Conservation (phyloP, 208 protist species). For the Wallacemonas sp. region DNA sequence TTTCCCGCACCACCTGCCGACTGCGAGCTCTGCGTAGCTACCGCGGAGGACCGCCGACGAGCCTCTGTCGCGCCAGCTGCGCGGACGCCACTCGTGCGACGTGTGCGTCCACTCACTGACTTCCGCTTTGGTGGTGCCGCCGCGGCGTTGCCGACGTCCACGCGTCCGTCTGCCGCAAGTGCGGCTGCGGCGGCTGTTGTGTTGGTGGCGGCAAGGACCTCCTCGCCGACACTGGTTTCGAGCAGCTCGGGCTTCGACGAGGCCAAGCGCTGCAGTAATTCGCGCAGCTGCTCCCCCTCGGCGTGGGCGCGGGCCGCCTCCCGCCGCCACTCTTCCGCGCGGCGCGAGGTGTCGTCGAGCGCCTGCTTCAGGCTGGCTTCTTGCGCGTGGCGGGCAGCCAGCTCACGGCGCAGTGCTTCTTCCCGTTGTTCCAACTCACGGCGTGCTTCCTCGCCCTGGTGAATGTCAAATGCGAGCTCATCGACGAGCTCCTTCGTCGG, state of each 20-base stretch:
- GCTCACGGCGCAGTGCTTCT: neutral
- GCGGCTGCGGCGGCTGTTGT: no score
- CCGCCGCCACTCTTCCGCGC: neutral
- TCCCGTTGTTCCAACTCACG: slow-evolving; percentile 20
- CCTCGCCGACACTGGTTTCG: neutral
- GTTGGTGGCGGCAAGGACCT: neutral
- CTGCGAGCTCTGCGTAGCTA: neutral
- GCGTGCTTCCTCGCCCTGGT: slow-evolving; percentile 16
- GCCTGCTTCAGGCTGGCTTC: slow-evolving; percentile 14
- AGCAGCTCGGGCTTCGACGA: slow-evolving; percentile 5
- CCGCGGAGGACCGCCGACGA: neutral
- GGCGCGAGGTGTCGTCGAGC: neutral
- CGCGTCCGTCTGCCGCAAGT: neutral
- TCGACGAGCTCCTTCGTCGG: slow-evolving; percentile 21
- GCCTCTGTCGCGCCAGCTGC: slow-evolving; percentile 1
- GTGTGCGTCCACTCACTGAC: neutral
- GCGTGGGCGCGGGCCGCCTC: neutral
- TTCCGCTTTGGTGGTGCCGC: neutral
- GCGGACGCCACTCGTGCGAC: neutral
- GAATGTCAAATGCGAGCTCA: slow-evolving; percentile 19
- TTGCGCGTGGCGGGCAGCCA: slow-evolving; percentile 7
- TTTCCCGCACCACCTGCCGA: neutral
- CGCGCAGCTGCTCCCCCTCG: neutral
- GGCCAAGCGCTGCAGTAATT: neutral
- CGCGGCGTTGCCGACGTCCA: neutral